A percentile compares a stretch with the other conserved stretches of the same genome.
phyloP scores from a whole-genome alignment of 495 filamentous ascomycete species.

The Penicillium subrubescens region DNA sequence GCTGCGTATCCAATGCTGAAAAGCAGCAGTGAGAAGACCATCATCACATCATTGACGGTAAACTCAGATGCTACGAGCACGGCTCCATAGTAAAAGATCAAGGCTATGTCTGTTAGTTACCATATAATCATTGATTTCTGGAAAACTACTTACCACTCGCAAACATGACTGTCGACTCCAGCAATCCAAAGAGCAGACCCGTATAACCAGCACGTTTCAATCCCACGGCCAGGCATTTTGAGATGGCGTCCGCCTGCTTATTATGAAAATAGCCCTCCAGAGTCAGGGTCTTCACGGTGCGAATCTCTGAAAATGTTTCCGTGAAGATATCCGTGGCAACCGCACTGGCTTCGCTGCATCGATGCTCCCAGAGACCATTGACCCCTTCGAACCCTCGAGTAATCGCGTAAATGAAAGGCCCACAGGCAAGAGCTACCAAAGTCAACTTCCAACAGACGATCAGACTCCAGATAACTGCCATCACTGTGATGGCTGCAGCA shows the following conservation, averaged over 20 bases:
- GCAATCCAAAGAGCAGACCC: slow-evolving; percentile 74
- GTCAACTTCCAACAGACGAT: slow-evolving; percentile 79
- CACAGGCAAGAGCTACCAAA: slow-evolving; percentile 68
- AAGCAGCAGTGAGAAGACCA: slow-evolving; percentile 79
- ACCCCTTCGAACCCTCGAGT: slow-evolving; percentile 62
- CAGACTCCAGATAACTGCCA: slow-evolving; percentile 74
- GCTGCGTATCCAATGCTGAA: slow-evolving; percentile 76
- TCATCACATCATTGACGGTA: slow-evolving; percentile 60
- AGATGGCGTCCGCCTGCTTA: slow-evolving; percentile 60
- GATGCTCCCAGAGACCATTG: slow-evolving; percentile 70
- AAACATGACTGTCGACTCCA: slow-evolving; percentile 70
- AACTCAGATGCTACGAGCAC: slow-evolving; percentile 55
- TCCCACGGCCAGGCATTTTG: slow-evolving; percentile 30
- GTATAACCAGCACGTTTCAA: slow-evolving; percentile 55
- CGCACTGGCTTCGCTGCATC: slow-evolving; percentile 61
- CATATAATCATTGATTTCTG: neutral
- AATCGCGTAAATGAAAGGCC: slow-evolving; percentile 67
- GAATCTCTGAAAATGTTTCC: slow-evolving; percentile 82
- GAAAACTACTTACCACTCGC: slow-evolving; percentile 52
- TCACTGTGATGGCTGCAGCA: slow-evolving; percentile 61
- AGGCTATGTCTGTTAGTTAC: slow-evolving; percentile 44
- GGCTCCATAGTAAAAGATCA: slow-evolving; percentile 84
- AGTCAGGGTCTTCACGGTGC: slow-evolving; percentile 76
- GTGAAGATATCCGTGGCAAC: slow-evolving; percentile 60
- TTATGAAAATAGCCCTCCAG: slow-evolving; percentile 73